Base-by-base conservation (phyloP, 352 stramenopile genomes). In the Phytophthora citrophthora region DNA sequence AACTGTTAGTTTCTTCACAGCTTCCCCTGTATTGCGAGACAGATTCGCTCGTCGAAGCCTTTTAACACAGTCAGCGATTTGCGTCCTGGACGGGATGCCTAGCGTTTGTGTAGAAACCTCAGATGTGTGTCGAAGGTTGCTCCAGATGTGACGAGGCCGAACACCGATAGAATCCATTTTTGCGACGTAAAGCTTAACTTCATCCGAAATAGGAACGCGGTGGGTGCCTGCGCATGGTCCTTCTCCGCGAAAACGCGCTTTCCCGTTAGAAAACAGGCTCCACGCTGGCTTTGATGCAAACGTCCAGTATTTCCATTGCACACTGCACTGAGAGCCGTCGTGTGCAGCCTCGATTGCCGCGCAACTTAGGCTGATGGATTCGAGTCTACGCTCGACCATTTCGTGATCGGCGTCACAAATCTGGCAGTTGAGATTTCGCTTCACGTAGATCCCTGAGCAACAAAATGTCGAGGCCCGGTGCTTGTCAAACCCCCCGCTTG, bases 341-440 rank as follows among this genome's bases (percentile, higher is more conserved):
- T 29, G 26, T 9, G 7, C 26, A 29, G 26, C 26, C 20, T 68
- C 60, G 52, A 62, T 44, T 53, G 51, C 39, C 32, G 27, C 45
- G 54, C 61, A 64, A 54, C 61, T 69, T 29, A 2, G 26, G 26
- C 26, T 29, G 26, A 8, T 29, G 7, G 2, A 29, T 29, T 29
- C 26, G 26, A 29, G 26, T 29, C 26, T 29, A 29, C 3, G 26
- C 26, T 29, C 26, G 3, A 29, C 26, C 26, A 29, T 29, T 29
- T 29, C 26, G 26, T 29, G 26, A 29, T 6, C 26, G 5, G 26
- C 7, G 26, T 9, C 3, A 29, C 26, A 29, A 29, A 29, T 1
- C 26, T 9, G 3, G 26, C 26, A 29, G 26, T 29, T 29, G 26
- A 29, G 26, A 29, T 29, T 29, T 29, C 26, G 26, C 26, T 29